Evolutionary conservation across 176 grass and related monocot genomes (phyloP).

Genomic region (Oryza officinalis): DNA sequence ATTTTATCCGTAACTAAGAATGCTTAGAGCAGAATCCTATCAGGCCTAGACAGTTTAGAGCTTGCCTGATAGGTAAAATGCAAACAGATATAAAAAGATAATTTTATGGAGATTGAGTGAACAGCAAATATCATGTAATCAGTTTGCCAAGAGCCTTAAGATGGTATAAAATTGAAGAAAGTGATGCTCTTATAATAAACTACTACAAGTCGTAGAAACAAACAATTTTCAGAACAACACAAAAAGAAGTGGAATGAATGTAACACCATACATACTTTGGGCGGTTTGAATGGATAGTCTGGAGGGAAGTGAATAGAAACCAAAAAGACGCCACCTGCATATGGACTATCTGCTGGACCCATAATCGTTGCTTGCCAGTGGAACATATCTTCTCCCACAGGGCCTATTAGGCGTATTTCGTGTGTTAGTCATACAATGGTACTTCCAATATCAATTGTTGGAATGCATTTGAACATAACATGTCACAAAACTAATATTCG

Average conservation of each 20-base stretch:
- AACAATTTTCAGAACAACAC: not conserved
- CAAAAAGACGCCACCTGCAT: conserved; percentile 56
- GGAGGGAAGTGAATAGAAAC: conserved; percentile 63
- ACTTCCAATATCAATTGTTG: not conserved
- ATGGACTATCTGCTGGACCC: conserved; percentile 60
- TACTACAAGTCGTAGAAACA: not conserved
- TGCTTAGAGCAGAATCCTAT: not conserved
- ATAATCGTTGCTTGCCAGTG: conserved; percentile 60
- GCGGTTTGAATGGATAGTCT: conserved; percentile 63
- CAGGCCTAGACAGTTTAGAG: not conserved
- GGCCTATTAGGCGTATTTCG: conserved; percentile 16
- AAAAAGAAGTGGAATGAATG: not conserved
- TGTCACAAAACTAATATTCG: not conserved
- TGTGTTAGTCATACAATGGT: conserved; percentile 11
- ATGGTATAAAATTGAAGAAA: not conserved
- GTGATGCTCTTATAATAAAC: not conserved
- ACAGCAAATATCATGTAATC: not conserved
- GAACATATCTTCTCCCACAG: conserved; percentile 58
- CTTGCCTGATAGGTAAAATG: not conserved
- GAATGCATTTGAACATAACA: not conserved
- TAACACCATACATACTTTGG: conserved; percentile 31
- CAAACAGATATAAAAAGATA: not conserved
- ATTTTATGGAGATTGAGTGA: not conserved
- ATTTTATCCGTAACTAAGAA: not conserved
- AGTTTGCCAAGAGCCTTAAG: not conserved